phyloP scores from a whole-genome alignment of 2,329 filamentous ascomycete genomes.

The Fusarium anguioides region DNA sequence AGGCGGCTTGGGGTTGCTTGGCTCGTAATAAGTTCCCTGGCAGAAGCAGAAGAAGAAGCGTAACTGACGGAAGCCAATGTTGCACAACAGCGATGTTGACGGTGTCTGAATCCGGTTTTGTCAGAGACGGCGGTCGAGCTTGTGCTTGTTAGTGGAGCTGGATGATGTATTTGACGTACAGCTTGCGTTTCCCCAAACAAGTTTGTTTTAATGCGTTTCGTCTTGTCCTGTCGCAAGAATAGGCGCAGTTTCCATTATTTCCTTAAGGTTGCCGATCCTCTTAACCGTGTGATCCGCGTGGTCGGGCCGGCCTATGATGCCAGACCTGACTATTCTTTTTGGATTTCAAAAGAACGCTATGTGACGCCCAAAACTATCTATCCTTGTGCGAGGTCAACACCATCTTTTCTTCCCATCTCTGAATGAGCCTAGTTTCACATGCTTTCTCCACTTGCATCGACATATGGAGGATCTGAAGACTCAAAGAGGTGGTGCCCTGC shows the following conservation, averaged over 20 bases:
- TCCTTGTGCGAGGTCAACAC: constrained; percentile 35
- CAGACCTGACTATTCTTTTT: constrained; percentile 32
- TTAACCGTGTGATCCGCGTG: constrained; percentile 33
- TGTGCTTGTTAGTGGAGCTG: constrained; percentile 29
- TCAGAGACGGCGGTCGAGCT: constrained; percentile 19
- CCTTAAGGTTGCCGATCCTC: constrained; percentile 33
- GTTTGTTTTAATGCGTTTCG: constrained; percentile 21
- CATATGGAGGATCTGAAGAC: constrained; percentile 13
- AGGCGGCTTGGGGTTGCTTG: constrained; percentile 18
- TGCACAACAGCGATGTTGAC: constrained; percentile 21
- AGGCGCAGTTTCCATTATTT: constrained; percentile 17
- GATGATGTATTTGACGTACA: constrained; percentile 37
- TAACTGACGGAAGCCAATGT: constrained; percentile 33
- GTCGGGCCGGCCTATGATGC: constrained; percentile 42
- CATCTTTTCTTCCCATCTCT: constrained; percentile 10
- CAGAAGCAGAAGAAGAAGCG: constrained; percentile 15
- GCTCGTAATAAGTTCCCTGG: constrained; percentile 18
- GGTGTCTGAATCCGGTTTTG: constrained; percentile 35
- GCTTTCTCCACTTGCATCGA: constrained; percentile 25
- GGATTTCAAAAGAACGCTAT: constrained; percentile 25
- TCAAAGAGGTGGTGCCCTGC: constrained; percentile 26
- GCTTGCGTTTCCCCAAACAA: constrained; percentile 20
- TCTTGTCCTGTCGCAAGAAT: constrained; percentile 6
- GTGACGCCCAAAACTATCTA: constrained; percentile 28
- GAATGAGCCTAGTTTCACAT: constrained; percentile 26